A percentile compares a stretch with the other conserved stretches of the same genome.
Evolutionary conservation across 2,329 filamentous ascomycete genomes (phyloP).

Genomic region (Aureobasidium sp.): DNA sequence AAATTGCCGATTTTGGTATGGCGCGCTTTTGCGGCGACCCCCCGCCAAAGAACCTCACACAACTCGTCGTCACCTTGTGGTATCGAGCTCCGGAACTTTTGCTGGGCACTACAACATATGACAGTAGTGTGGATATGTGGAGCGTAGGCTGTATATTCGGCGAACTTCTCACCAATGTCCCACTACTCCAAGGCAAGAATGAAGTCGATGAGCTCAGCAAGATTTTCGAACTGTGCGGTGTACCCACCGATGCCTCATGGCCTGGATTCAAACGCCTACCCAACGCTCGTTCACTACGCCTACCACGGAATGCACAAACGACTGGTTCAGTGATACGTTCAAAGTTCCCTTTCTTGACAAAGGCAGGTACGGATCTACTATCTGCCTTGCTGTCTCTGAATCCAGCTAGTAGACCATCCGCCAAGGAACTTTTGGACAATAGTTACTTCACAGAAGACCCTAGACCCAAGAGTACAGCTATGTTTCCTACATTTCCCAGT

Average conservation of each 20-base stretch:
- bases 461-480: constrained; percentile 85
- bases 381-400: constrained; percentile 77
- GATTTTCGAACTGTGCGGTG: constrained; percentile 91
- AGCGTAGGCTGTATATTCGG: constrained; percentile 96
- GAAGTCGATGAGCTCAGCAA: constrained; percentile 91
- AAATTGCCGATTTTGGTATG: constrained; percentile 99
- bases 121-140: constrained; percentile 89
- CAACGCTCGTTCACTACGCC: constrained; percentile 82
- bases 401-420: constrained; percentile 74
- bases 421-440: constrained; percentile 79
- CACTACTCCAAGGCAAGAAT: constrained; percentile 87
- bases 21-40: constrained; percentile 89
- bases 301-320: constrained; percentile 56
- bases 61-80: constrained; percentile 97
- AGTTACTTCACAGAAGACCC: constrained; percentile 92
- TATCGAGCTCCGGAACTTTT: constrained; percentile 94
- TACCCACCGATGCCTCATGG: constrained; percentile 86
- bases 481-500: constrained; percentile 98
- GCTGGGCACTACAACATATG: constrained; percentile 82
- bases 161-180: constrained; percentile 86
- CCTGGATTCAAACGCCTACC: constrained; percentile 88
- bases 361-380: constrained; percentile 76
- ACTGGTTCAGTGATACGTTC: constrained; percentile 68
- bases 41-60: constrained; percentile 77
- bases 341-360: constrained; percentile 84